These are phyloP conservation scores for Mollisia scopiformis DNA, from an alignment of 2,329 filamentous ascomycete genomes.

Conservation along the genomic window DNA sequence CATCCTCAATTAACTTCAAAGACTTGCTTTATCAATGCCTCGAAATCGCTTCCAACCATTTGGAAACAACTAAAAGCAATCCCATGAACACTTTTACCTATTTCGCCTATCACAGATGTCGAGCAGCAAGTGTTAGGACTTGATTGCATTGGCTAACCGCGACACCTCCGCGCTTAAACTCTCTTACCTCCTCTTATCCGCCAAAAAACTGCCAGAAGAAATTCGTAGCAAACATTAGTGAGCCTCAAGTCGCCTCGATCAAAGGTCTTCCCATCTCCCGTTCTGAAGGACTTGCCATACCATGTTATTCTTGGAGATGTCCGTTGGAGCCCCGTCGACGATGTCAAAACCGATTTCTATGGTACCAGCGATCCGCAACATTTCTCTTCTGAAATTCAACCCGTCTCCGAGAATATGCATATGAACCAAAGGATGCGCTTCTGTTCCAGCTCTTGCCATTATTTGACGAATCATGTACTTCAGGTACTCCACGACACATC, in stretches of 20 bases:
- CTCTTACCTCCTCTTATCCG: too few relatives aligned
- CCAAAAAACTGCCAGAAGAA: too few relatives aligned
- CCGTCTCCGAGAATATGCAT: background rate
- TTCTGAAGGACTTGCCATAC: conserved; percentile 5
- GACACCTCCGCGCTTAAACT: too few relatives aligned
- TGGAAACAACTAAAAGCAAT: too few relatives aligned
- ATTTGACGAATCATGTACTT: background rate
- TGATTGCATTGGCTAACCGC: too few relatives aligned
- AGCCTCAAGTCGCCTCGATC: background rate
- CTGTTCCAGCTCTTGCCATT: background rate
- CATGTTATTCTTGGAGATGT: background rate
- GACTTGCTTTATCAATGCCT: too few relatives aligned
- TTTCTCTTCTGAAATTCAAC: background rate
- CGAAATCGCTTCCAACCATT: too few relatives aligned
- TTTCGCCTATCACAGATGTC: too few relatives aligned
- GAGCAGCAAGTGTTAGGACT: too few relatives aligned
- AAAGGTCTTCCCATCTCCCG: conserved; percentile 1
- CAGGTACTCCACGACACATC: conserved; percentile 3
- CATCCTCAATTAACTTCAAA: too few relatives aligned
- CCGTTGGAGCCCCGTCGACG: background rate
- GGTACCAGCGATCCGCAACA: conserved; percentile 1
- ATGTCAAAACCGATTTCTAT: background rate
- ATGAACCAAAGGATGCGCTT: conserved; percentile 1
- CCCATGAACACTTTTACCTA: too few relatives aligned
- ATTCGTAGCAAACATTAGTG: too few relatives aligned